These are phyloP conservation scores for Diplodia intermedia DNA, from an alignment of 2,329 filamentous ascomycete species.

Conservation along the genomic window DNA sequence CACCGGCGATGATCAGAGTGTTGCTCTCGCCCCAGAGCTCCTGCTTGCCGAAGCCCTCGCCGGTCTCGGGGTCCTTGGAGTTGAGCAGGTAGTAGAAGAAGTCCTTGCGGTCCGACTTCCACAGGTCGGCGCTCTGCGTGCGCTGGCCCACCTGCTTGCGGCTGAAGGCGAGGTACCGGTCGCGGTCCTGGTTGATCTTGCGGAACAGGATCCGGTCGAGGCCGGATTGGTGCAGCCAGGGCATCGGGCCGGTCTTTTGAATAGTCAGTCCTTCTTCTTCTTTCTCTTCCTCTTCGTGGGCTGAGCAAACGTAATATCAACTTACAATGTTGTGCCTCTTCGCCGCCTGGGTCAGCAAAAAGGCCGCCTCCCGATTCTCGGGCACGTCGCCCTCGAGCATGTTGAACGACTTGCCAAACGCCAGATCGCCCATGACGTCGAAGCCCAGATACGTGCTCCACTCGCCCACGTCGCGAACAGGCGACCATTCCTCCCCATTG, in stretches of 20 bases:
- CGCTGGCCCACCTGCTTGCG: constrained; percentile 35
- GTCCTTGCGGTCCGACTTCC: constrained; percentile 43
- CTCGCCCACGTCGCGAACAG: neutral
- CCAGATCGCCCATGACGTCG: constrained; percentile 60
- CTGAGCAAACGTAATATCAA: neutral
- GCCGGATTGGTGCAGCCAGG: constrained; percentile 37
- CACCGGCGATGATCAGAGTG: constrained; percentile 55
- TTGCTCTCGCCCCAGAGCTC: constrained; percentile 60
- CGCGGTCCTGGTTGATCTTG: constrained; percentile 40
- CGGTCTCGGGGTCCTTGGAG: constrained; percentile 56
- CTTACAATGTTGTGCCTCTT: constrained; percentile 46
- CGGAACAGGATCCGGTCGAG: constrained; percentile 44
- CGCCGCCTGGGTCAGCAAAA: constrained; percentile 44
- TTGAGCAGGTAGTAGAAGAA: constrained; percentile 58
- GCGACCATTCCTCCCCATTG: neutral
- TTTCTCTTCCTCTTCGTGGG: neutral
- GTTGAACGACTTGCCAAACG: constrained; percentile 54
- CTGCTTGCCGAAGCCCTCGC: constrained; percentile 52
- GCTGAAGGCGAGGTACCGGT: constrained; percentile 43
- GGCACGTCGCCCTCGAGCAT: constrained; percentile 48
- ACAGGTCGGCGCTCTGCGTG: constrained; percentile 9
- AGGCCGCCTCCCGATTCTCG: constrained; percentile 38
- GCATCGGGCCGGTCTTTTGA: constrained; percentile 9
- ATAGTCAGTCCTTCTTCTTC: neutral
- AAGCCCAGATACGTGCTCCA: constrained; percentile 48